A percentile compares a stretch with the other conserved stretches of the same genome.
These are phyloP conservation scores for Agaricus blazei DNA, from an alignment of 768 basidiomycete species.

Conservation along the genomic window DNA sequence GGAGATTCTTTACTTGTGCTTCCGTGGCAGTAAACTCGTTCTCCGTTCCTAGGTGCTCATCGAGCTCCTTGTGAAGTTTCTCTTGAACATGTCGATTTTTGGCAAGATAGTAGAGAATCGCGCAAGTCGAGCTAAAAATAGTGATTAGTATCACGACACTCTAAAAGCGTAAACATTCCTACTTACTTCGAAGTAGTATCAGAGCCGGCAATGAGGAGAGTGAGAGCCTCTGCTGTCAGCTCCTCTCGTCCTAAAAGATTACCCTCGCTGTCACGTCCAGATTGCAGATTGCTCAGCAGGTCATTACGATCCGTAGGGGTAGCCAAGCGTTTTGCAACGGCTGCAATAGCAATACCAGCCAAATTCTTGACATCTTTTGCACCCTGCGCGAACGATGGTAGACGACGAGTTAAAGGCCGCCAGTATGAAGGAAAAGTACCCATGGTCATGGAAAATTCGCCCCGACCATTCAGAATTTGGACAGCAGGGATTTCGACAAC, in stretches of 20 bases:
- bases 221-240: constrained; percentile 84
- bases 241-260: constrained; percentile 78
- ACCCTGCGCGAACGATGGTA: constrained; percentile 79
- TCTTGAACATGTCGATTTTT: constrained; percentile 56
- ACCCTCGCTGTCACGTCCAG: constrained; percentile 73
- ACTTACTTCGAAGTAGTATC: constrained; percentile 91
- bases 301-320: constrained; percentile 72
- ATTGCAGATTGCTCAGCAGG: constrained; percentile 75
- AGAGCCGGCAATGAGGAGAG: constrained; percentile 82
- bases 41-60: constrained; percentile 47
- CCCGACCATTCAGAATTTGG: constrained; percentile 81
- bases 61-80: constrained; percentile 75
- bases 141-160: background rate
- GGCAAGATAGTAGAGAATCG: constrained; percentile 83
- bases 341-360: constrained; percentile 75
- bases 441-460: constrained; percentile 82
- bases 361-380: constrained; percentile 62
- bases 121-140: constrained; percentile 70
- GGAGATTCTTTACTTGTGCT: constrained; percentile 66
- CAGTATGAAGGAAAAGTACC: constrained; percentile 71
- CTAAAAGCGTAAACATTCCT: background rate
- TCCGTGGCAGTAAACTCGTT: constrained; percentile 59
- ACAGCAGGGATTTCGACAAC: constrained; percentile 71
- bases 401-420: constrained; percentile 55
- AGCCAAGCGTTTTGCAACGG: constrained; percentile 71